Conservation (phyloP, 106 monocot species). For the Platanthera guangdongensis region DNA sequence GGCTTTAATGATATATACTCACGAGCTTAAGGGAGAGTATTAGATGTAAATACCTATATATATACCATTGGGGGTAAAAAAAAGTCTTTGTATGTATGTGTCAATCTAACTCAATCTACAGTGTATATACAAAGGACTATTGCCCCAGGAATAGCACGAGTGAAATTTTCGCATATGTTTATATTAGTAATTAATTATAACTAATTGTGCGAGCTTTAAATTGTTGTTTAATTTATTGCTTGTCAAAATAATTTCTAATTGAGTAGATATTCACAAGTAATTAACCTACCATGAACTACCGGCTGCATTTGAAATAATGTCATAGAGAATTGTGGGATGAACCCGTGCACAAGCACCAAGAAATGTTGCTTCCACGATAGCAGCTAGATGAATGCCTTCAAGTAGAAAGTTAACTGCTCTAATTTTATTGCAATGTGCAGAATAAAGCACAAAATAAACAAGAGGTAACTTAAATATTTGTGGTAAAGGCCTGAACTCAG, state of each 20-base stretch:
- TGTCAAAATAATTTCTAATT: too few relatives aligned
- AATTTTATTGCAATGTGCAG: slow-evolving; percentile 58
- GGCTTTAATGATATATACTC: too few relatives aligned
- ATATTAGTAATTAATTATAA: too few relatives aligned
- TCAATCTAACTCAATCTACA: too few relatives aligned
- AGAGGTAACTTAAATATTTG: not conserved
- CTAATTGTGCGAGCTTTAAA: too few relatives aligned
- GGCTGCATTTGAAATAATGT: slow-evolving; percentile 96
- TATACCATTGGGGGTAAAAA: too few relatives aligned
- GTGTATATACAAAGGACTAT: too few relatives aligned
- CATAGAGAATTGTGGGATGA: slow-evolving; percentile 84
- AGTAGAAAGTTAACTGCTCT: slow-evolving; percentile 70
- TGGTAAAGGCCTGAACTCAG: not conserved
- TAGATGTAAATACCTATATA: not conserved
- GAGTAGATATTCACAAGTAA: not conserved
- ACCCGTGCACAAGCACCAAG: slow-evolving; percentile 75
- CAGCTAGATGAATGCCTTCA: slow-evolving; percentile 81
- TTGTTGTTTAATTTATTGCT: too few relatives aligned
- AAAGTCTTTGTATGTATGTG: too few relatives aligned
- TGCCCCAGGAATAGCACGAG: too few relatives aligned
- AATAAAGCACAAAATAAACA: slow-evolving; percentile 2
- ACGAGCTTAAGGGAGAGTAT: not conserved
- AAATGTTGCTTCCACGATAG: slow-evolving; percentile 80
- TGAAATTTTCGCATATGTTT: too few relatives aligned
- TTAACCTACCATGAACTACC: slow-evolving; percentile 80